phyloP scores from a whole-genome alignment of 2,329 filamentous ascomycete species.

The Herpotrichia juniperi region DNA sequence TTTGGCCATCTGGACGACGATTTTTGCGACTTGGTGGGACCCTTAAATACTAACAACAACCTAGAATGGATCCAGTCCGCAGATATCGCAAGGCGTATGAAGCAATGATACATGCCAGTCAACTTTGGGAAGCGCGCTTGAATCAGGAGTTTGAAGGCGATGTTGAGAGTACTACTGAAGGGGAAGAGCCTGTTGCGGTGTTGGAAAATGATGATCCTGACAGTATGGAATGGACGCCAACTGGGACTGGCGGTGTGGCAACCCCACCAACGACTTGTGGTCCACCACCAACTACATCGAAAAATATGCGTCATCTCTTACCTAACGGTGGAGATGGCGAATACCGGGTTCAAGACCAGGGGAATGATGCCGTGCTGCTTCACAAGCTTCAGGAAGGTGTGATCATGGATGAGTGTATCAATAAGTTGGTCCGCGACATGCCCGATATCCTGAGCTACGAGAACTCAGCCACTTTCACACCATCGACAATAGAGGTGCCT shows the following conservation, averaged over 20 bases:
- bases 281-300: constrained; percentile 33
- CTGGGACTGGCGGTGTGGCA: constrained; percentile 25
- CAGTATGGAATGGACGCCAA: constrained; percentile 46
- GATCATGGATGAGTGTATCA: constrained; percentile 45
- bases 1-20: neutral
- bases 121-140: constrained; percentile 38
- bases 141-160: constrained; percentile 22
- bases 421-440: constrained; percentile 42
- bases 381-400: constrained; percentile 44
- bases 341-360: constrained; percentile 23
- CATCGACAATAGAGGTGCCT: constrained; percentile 46
- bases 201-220: constrained; percentile 40
- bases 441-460: constrained; percentile 44
- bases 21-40: neutral
- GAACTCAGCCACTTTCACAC: constrained; percentile 40
- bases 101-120: constrained; percentile 43
- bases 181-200: constrained; percentile 5
- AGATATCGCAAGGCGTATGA: constrained; percentile 45
- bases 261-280: constrained; percentile 37
- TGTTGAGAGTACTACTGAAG: constrained; percentile 10
- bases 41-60: constrained; percentile 5
- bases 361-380: constrained; percentile 35
- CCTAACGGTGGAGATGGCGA: constrained; percentile 33
- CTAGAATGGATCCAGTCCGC: constrained; percentile 43
- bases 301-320: constrained; percentile 37